Conservation (phyloP, 805 yeast species). For the Grigorovia humatica region DNA sequence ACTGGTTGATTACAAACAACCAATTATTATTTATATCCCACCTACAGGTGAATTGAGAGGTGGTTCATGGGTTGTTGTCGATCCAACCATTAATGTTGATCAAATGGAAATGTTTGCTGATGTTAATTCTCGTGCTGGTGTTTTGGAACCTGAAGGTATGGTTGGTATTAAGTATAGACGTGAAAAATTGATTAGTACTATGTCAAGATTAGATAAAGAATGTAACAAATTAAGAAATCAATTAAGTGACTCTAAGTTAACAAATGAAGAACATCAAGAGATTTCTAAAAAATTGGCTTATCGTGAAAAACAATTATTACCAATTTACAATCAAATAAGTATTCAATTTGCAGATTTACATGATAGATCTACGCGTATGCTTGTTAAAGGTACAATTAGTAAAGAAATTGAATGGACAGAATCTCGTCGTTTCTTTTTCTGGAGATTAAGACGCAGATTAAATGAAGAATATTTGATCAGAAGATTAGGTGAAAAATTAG, state of each 20-base stretch:
- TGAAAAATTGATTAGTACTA: conserved; percentile 81
- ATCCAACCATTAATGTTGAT: conserved; percentile 91
- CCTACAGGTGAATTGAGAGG: conserved; percentile 98
- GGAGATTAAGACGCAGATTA: conserved; percentile 95
- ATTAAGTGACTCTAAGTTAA: conserved; percentile 41
- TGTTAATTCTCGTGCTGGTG: conserved; percentile 92
- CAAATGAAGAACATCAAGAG: conserved; percentile 56
- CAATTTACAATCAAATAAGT: conserved; percentile 84
- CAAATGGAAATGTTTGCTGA: conserved; percentile 99
- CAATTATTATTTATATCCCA: conserved; percentile 93
- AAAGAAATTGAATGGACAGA: conserved; percentile 78
- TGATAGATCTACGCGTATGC: conserved; percentile 95
- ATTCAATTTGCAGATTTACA: conserved; percentile 97
- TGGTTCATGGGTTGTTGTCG: conserved; percentile 99
- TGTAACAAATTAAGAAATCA: conserved; percentile 60
- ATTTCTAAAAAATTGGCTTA: conserved; percentile 56
- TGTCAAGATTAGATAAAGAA: conserved; percentile 75
- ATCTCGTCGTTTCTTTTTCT: conserved; percentile 94
- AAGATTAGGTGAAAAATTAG: conserved; percentile 55
- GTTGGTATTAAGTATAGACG: conserved; percentile 97
- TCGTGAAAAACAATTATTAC: conserved; percentile 72
- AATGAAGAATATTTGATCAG: conserved; percentile 82
- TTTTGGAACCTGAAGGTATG: conserved; percentile 97
- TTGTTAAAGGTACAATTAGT: conserved; percentile 84
- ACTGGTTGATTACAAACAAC: conserved; percentile 89